These are phyloP conservation scores for Neofusicoccum laricinum DNA, from an alignment of 2,329 filamentous ascomycete species.

Conservation along the genomic window DNA sequence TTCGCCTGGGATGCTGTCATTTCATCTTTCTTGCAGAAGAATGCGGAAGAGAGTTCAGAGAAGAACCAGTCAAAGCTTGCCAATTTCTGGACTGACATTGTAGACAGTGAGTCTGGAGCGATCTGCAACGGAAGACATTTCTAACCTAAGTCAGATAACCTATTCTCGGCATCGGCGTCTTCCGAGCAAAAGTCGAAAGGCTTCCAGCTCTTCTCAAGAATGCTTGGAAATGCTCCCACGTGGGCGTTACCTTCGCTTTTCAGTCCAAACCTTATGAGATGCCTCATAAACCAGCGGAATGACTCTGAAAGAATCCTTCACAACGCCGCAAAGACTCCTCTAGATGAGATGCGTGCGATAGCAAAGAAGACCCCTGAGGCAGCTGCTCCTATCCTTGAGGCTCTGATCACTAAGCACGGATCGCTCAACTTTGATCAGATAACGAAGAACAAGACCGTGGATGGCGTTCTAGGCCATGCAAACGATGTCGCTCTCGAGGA, in stretches of 20 bases:
- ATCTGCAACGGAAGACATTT: background rate
- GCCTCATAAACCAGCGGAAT: conserved; percentile 77
- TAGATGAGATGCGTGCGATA: conserved; percentile 67
- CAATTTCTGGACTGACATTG: conserved; percentile 80
- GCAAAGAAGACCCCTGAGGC: conserved; percentile 61
- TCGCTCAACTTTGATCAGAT: conserved; percentile 79
- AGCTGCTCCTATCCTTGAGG: conserved; percentile 60
- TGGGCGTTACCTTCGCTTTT: conserved; percentile 62
- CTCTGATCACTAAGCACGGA: conserved; percentile 68
- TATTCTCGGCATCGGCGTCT: conserved; percentile 79
- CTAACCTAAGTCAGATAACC: conserved; percentile 57
- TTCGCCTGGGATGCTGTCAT: conserved; percentile 86
- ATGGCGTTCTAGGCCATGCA: conserved; percentile 65
- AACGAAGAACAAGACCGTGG: conserved; percentile 81
- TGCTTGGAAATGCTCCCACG: conserved; percentile 56
- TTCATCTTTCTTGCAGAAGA: conserved; percentile 28
- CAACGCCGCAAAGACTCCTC: conserved; percentile 70
- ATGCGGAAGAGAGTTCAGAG: conserved; percentile 24
- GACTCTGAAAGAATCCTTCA: conserved; percentile 77
- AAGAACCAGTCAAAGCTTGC: conserved; percentile 53
- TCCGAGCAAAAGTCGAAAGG: conserved; percentile 90
- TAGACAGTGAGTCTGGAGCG: conserved; percentile 66
- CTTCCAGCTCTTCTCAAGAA: conserved; percentile 79
- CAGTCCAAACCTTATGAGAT: conserved; percentile 77
- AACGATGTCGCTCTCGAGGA: conserved; percentile 49